Evolutionary conservation across 179 eudicot species (phyloP), one percentile per base, ranked within the genome.

Genomic region (Spergularia azorica): DNA sequence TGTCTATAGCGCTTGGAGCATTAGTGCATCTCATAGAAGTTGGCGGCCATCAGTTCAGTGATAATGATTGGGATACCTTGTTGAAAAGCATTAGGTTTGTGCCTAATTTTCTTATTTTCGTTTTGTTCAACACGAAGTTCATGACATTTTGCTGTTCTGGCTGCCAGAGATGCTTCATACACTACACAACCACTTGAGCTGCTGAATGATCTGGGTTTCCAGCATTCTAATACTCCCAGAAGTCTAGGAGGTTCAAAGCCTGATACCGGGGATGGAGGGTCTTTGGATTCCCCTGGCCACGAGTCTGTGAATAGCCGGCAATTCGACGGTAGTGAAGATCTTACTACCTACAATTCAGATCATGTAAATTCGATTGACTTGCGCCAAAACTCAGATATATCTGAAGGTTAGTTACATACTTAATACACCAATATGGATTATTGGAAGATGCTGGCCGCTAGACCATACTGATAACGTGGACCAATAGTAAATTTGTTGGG

Each of bases 11-110:
- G 57, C 83, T 95, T 83, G 99, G 95, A 79, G 99, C 99, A 61
- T 79, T 95, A 79, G 95, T 95, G 79, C 97, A 95, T 85, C 97
- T 95, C 68, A 90, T 91, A 12, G 97, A 95, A 89, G 99, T 95
- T 81, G 99, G 99, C 55, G 99, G 99, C 72, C 97, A 91, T 86
- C 99, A 95, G 77, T 95, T 95, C 83, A 91, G 93, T 77, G 95
- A 90, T 63, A 79, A 75, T 78, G 99, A 95, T 75, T 95, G 99
- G 99, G 92, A 93, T 77, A 90, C 97, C 72, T 89, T 95, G 91
- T 83, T 95, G 85, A 88, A 91, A 86, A 90, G 99, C 83, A 91
- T 95, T 84, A 91, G 99, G 99, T 95, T 64, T 75, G 79, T 80
- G 71, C 38, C 55, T 61, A 16, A 38, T 39, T 71, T 10, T 5